Evolutionary conservation across 1,284 basidiomycete genomes (phyloP).

Genomic region (Neonothopanus nambi): DNA sequence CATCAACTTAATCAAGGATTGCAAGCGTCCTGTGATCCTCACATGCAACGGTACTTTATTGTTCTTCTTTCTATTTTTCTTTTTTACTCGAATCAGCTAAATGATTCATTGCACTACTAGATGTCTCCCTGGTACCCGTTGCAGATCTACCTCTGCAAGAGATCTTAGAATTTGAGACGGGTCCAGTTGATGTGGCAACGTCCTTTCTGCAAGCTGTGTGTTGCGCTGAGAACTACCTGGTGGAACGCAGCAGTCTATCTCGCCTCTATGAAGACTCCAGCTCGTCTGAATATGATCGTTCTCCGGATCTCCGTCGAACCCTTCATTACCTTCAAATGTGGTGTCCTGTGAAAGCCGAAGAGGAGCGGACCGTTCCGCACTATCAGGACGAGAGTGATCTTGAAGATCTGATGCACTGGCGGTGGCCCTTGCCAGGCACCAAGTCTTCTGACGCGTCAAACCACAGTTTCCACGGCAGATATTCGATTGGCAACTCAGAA

Average conservation of each 20-base stretch:
- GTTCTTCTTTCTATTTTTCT: slow-evolving; percentile 19
- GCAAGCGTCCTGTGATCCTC: slow-evolving; percentile 83
- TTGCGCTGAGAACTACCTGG: slow-evolving; percentile 51
- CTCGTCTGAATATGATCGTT: slow-evolving; percentile 10
- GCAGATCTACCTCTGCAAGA: slow-evolving; percentile 77
- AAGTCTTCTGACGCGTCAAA: slow-evolving; percentile 22
- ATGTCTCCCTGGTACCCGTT: slow-evolving; percentile 70
- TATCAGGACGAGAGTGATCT: neutral
- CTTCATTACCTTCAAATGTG: slow-evolving; percentile 61
- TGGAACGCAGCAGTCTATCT: slow-evolving; percentile 35
- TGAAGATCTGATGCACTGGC: slow-evolving; percentile 7
- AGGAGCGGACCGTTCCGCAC: slow-evolving; percentile 17
- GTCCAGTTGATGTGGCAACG: slow-evolving; percentile 55
- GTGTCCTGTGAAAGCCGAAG: slow-evolving; percentile 29
- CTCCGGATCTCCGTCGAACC: slow-evolving; percentile 59
- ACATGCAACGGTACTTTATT: slow-evolving; percentile 84
- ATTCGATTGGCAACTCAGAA: slow-evolving; percentile 12
- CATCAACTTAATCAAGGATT: slow-evolving; percentile 76
- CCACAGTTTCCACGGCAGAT: slow-evolving; percentile 1
- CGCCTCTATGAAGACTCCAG: slow-evolving; percentile 41
- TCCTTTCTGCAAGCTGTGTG: slow-evolving; percentile 76
- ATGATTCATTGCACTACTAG: slow-evolving; percentile 40
- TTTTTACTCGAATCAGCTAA: slow-evolving; percentile 2
- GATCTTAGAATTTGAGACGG: slow-evolving; percentile 67
- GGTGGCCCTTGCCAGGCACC: slow-evolving; percentile 16